Evolutionary conservation across 2,329 filamentous ascomycete genomes (phyloP), one percentile per base, ranked within the genome.

Genomic region (Chalaropsis thielavioides): DNA sequence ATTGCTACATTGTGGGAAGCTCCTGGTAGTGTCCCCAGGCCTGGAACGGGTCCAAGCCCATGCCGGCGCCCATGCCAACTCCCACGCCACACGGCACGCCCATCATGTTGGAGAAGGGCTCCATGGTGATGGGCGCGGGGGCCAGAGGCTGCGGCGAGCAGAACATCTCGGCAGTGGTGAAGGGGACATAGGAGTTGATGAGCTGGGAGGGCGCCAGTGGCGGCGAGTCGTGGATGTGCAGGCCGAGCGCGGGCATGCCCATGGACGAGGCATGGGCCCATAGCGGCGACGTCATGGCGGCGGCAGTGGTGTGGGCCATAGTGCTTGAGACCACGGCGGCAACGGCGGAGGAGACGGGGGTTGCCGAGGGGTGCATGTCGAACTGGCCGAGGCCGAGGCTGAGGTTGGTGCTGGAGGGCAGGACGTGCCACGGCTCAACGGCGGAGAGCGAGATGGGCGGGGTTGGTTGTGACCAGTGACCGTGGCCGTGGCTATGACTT

Each of bases 11-110:
- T 69, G 87, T 91, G 68, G 89, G 86, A 70, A 89, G 82, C 75
- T 92, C 89, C 72, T 89, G 88, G 74, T 88, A 90, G 70, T 88
- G 82, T 74, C 89, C 90, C 89, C 90, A 96, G 70, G 88, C 89
- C 74, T 61, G 65, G 22, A 68, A 60, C 19, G 51, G 49, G 13
- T 61, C 61, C 46, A 66, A 64, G 46, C 68, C 68, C 70, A 71
- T 69, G 64, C 8, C 22, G n/a, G 13, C 22, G 64, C 68, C 66
- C 7, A 24, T 24, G n/a, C 46, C 22, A 22, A 22, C 22, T 11
- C 51, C 51, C 22, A 56, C 10, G 51, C 51, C 24, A 76, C 92
- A 97, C 74, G 90, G 90, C 68, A 88, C 85, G 71, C 89, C 83
- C 68, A 96, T 79, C 83, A 92, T 89, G 77, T 90, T 96, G 54